Percentiles rank a stretch among this genome's conserved stretches.
Conservation (phyloP, 257 asterid genomes). For the Solanum clarkiae region DNA sequence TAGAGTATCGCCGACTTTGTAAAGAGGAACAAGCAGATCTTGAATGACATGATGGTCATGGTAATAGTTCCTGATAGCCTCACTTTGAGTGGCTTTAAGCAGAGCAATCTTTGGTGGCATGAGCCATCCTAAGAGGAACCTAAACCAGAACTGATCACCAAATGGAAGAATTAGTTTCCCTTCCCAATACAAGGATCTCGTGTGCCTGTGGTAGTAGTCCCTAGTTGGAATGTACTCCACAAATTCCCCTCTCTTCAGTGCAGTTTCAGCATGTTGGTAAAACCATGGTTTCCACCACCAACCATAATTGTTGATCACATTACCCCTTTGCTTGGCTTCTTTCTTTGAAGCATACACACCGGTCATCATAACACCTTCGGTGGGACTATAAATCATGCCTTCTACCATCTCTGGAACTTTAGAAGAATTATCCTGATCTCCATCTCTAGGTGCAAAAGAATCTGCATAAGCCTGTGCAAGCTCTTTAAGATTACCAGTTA, state of each 20-base stretch:
- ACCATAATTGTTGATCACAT: slow-evolving; percentile 56
- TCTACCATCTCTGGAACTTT: slow-evolving; percentile 89
- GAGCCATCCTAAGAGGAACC: slow-evolving; percentile 79
- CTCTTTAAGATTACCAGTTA: slow-evolving; percentile 56
- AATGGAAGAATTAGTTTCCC: slow-evolving; percentile 94
- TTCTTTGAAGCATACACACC: slow-evolving; percentile 72
- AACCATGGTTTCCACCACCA: background rate
- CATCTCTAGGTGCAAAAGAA: background rate
- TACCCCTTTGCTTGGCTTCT: slow-evolving; percentile 80
- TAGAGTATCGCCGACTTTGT: slow-evolving; percentile 83
- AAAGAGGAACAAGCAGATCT: slow-evolving; percentile 86
- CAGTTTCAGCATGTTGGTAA: background rate
- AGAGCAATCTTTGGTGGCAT: slow-evolving; percentile 64
- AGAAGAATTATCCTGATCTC: slow-evolving; percentile 23
- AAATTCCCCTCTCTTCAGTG: background rate
- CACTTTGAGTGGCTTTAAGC: background rate
- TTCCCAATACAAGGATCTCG: slow-evolving; percentile 45
- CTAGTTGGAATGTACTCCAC: background rate
- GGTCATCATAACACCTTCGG: slow-evolving; percentile 19
- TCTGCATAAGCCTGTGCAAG: slow-evolving; percentile 6
- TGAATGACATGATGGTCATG: slow-evolving; percentile 96
- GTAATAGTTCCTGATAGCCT: slow-evolving; percentile 1
- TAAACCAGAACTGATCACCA: slow-evolving; percentile 15
- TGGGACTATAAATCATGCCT: slow-evolving; percentile 13
- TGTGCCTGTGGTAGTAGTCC: slow-evolving; percentile 1